Percentiles rank a stretch among this genome's conserved stretches.
Conservation (phyloP, 306 rosid species). For the Cucumis cinereus region DNA sequence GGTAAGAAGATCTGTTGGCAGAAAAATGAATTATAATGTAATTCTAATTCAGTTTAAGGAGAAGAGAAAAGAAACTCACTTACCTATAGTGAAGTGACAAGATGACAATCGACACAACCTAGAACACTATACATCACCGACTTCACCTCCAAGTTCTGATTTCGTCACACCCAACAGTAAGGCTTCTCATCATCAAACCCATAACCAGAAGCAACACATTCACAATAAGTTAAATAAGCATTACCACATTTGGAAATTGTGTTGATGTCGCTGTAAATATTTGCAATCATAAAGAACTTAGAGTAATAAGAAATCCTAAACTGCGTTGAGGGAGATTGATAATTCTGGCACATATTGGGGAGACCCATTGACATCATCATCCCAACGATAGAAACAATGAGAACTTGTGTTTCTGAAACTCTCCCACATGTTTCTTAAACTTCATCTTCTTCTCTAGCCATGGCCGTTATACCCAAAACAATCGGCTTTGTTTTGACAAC, state of each 20-base stretch:
- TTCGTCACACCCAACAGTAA: constrained; percentile 76
- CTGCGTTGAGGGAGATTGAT: constrained; percentile 27
- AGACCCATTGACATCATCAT: constrained; percentile 61
- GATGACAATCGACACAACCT: too few species aligned
- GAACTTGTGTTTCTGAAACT: too few species aligned
- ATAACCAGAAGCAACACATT: constrained; percentile 82
- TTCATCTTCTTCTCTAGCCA: constrained; percentile 55
- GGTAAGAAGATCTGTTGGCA: too few species aligned
- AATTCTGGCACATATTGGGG: constrained; percentile 68
- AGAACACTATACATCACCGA: too few species aligned
- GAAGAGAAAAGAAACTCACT: too few species aligned
- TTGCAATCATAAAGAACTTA: constrained; percentile 58
- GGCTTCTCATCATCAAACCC: constrained; percentile 74
- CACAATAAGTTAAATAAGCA: constrained; percentile 66
- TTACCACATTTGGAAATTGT: constrained; percentile 68
- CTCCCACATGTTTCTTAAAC: constrained; percentile 31
- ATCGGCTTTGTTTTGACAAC: constrained; percentile 30
- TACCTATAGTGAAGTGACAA: too few species aligned
- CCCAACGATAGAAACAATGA: constrained; percentile 81
- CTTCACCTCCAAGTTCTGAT: too few species aligned
- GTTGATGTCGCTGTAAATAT: constrained; percentile 61
- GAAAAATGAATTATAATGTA: too few species aligned
- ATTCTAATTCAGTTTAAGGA: too few species aligned
- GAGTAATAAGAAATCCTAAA: constrained; percentile 52
- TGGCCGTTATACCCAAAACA: constrained; percentile 82